Percentiles rank a stretch among this genome's conserved stretches.
These are phyloP conservation scores for Gynandropsis gynandra DNA, from an alignment of 345 rosid species.

Conservation along the genomic window DNA sequence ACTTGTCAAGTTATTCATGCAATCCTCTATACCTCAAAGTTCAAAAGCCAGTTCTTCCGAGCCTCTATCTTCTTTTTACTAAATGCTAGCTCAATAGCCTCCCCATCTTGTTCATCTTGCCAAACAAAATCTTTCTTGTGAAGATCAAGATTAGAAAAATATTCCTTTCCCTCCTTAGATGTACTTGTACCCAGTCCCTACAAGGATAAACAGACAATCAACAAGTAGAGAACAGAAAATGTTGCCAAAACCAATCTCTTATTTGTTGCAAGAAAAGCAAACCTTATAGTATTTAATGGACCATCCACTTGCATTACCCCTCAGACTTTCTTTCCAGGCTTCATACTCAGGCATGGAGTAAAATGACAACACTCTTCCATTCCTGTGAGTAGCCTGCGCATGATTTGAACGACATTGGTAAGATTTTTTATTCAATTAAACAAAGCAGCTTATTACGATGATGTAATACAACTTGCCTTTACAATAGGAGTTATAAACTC, in stretches of 20 bases:
- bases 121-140: conserved; percentile 89
- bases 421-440: neutral
- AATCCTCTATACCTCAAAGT: conserved; percentile 48
- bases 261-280: conserved; percentile 21
- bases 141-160: conserved; percentile 45
- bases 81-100: conserved; percentile 92
- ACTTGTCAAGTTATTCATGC: neutral
- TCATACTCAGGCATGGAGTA: conserved; percentile 95
- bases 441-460: neutral
- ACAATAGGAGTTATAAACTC: conserved; percentile 96
- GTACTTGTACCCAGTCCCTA: conserved; percentile 98
- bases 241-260: neutral
- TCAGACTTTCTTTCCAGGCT: conserved; percentile 70
- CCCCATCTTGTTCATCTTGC: conserved; percentile 75
- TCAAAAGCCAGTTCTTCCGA: conserved; percentile 88
- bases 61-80: conserved; percentile 95
- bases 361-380: conserved; percentile 45
- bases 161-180: conserved; percentile 63
- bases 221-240: neutral
- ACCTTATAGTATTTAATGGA: conserved; percentile 95
- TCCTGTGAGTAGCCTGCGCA: conserved; percentile 59
- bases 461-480: conserved; percentile 45
- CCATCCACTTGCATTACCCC: conserved; percentile 69
- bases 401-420: conserved; percentile 4
- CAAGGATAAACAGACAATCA: neutral